Conservation (phyloP, 78 protist genomes). For the Speleostelium caveatum region DNA sequence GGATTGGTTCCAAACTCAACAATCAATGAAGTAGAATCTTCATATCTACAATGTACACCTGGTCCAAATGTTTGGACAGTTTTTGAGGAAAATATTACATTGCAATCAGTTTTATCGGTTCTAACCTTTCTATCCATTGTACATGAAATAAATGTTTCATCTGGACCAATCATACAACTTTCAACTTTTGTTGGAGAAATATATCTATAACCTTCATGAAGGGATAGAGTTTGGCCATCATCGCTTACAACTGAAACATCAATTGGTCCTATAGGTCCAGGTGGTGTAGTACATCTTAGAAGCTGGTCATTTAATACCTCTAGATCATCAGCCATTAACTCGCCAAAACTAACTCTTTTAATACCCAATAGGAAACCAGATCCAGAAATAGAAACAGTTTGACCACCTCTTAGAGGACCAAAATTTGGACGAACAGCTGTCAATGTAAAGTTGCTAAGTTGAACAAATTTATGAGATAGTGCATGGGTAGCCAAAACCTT, state of each 20-base stretch:
- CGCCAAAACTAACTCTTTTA: constrained; percentile 7
- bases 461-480: neutral
- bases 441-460: constrained; percentile 11
- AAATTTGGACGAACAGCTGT: neutral
- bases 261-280: neutral
- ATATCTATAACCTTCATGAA: neutral
- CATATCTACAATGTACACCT: neutral
- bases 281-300: constrained; percentile 2
- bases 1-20: neutral
- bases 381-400: constrained; percentile 14
- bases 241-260: constrained; percentile 9
- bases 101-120: neutral
- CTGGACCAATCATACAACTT: constrained; percentile 2
- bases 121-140: neutral
- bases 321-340: neutral
- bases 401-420: constrained; percentile 47
- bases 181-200: neutral
- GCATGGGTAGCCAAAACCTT: constrained; percentile 34
- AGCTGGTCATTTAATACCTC: neutral
- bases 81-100: neutral
- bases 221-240: neutral
- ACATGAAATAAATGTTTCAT: constrained; percentile 6
- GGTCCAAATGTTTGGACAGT: constrained; percentile 4
- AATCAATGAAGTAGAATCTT: neutral
- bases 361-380: constrained; percentile 40